Percentiles rank a stretch among this genome's conserved stretches.
Conservation (phyloP, 495 filamentous ascomycete genomes). For the Staphylotrichum longicolle region DNA sequence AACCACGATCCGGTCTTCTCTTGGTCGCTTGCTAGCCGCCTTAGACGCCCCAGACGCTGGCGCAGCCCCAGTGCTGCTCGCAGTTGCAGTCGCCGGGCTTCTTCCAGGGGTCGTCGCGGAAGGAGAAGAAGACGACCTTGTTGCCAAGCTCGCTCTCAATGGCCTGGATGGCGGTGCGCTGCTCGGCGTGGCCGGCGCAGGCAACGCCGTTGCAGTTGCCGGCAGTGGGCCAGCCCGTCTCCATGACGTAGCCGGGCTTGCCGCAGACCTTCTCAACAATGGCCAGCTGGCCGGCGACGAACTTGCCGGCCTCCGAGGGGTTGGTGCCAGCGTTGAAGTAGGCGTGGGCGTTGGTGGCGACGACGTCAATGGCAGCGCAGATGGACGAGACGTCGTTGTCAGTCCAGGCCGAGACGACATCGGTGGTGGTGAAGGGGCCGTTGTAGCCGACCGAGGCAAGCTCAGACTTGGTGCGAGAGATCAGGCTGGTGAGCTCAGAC, state of each 20-base stretch:
- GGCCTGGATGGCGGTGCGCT: constrained; percentile 65
- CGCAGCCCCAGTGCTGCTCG: constrained; percentile 77
- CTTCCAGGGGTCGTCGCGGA: constrained; percentile 82
- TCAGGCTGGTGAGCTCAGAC: constrained; percentile 63
- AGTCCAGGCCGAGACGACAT: constrained; percentile 67
- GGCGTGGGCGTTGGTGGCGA: constrained; percentile 83
- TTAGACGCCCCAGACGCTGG: constrained; percentile 50
- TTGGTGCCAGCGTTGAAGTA: constrained; percentile 77
- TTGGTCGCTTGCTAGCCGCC: neutral
- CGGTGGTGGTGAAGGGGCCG: constrained; percentile 78
- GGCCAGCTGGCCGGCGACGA: constrained; percentile 64
- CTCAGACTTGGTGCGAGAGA: constrained; percentile 52
- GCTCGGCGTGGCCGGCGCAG: constrained; percentile 62
- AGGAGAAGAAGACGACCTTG: constrained; percentile 75
- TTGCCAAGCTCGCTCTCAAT: constrained; percentile 56
- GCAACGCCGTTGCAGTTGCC: constrained; percentile 70
- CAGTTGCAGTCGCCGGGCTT: constrained; percentile 61
- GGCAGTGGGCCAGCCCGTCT: constrained; percentile 83
- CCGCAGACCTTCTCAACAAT: constrained; percentile 66
- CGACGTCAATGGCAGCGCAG: constrained; percentile 71
- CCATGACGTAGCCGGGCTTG: constrained; percentile 70
- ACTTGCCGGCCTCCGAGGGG: constrained; percentile 66
- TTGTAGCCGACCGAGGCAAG: constrained; percentile 71
- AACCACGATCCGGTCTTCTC: constrained; percentile 3
- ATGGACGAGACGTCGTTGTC: constrained; percentile 59